These are phyloP conservation scores for Boechera divaricarpa DNA, from an alignment of 345 rosid species.

Conservation along the genomic window DNA sequence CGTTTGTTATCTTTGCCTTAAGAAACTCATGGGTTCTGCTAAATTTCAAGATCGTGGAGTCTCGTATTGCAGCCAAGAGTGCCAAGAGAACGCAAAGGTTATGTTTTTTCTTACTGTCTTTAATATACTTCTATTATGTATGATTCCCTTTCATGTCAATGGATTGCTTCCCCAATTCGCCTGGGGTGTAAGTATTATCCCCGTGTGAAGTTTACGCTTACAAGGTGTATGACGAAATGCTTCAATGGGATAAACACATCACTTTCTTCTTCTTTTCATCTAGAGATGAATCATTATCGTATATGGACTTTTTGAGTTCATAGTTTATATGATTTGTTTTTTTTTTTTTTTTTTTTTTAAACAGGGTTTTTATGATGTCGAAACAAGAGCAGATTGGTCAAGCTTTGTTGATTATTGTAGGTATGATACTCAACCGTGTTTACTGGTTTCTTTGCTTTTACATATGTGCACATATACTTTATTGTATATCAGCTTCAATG, in stretches of 20 bases:
- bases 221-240: slow-evolving; percentile 57
- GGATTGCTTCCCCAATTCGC: not conserved
- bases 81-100: slow-evolving; percentile 64
- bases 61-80: slow-evolving; percentile 62
- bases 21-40: slow-evolving; percentile 40
- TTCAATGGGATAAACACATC: not conserved
- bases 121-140: not conserved
- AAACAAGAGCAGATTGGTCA: slow-evolving; percentile 75
- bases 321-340: not conserved
- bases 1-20: slow-evolving; percentile 79
- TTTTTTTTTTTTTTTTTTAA: not conserved
- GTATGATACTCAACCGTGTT: slow-evolving; percentile 48
- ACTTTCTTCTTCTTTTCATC: not conserved
- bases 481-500: not conserved
- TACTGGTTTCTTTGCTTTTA: slow-evolving; percentile 1
- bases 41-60: slow-evolving; percentile 47
- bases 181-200: not conserved
- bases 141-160: not conserved
- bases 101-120: not conserved
- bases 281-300: not conserved
- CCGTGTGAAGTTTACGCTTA: slow-evolving; percentile 3
- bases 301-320: not conserved
- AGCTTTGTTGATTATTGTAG: slow-evolving; percentile 70
- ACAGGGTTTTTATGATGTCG: slow-evolving; percentile 70
- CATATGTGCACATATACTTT: not conserved